Conservation (phyloP, 2,329 filamentous ascomycete species). For the Botrytis sinoallii region DNA sequence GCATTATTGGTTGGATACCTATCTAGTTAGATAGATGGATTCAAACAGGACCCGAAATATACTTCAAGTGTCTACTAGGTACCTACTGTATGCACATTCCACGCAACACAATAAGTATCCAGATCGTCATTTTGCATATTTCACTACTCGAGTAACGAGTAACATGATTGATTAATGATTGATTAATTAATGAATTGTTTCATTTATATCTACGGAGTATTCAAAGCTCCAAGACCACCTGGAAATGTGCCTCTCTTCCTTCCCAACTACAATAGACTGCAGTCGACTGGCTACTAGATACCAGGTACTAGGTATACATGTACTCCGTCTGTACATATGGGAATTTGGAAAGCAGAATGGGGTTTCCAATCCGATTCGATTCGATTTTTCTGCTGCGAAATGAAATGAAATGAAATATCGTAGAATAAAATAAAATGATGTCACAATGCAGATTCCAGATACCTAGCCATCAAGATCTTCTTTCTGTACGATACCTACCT, state of each 20-base stretch:
- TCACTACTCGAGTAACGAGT: no score
- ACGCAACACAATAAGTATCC: background rate
- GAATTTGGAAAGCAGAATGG: no score
- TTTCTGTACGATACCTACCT: no score
- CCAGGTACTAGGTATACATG: background rate
- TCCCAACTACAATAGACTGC: background rate
- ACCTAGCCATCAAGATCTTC: no score
- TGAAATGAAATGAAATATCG: background rate
- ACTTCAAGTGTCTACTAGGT: no score
- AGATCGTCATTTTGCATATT: background rate
- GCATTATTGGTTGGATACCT: background rate
- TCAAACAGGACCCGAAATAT: background rate
- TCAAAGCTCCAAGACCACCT: background rate
- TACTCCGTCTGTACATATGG: no score
- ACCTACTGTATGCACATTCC: background rate
- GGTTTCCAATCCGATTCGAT: no score
- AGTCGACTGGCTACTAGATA: background rate
- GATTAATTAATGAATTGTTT: background rate
- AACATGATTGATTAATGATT: no score
- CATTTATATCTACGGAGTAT: background rate
- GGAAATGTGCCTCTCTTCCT: background rate
- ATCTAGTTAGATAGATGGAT: no score
- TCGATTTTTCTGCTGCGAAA: no score
- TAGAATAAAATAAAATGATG: background rate
- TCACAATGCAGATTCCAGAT: constrained; percentile 1